Evolutionary conservation across 2,329 filamentous ascomycete species (phyloP).

Genomic region (Penicillium verrucosum): DNA sequence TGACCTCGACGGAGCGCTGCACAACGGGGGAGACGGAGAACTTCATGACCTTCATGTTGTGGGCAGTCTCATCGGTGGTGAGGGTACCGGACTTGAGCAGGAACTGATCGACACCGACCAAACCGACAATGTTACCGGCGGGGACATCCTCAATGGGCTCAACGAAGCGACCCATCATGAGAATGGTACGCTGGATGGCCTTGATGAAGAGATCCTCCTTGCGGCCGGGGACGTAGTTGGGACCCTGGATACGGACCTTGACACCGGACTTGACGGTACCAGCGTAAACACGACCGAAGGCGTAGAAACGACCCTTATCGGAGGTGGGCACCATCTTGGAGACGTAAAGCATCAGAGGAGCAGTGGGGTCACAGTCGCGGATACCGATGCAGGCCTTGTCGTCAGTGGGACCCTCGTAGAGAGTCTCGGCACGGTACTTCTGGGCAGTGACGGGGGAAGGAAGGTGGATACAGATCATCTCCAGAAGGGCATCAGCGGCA

Average conservation of each 20-base stretch:
- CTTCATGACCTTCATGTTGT: constrained; percentile 99
- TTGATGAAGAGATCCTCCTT: constrained; percentile 99
- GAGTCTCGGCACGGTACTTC: constrained; percentile 95
- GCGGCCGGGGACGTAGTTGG: constrained; percentile 96
- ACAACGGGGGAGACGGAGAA: constrained; percentile 99
- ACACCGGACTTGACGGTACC: constrained; percentile 97
- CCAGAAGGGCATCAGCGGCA: constrained; percentile 93
- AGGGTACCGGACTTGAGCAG: constrained; percentile 99
- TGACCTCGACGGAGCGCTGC: constrained; percentile 97
- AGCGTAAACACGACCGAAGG: constrained; percentile 99
- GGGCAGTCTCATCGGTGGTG: constrained; percentile 92
- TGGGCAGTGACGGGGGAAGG: constrained; percentile 94
- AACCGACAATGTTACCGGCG: constrained; percentile 98
- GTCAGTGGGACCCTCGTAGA: constrained; percentile 95
- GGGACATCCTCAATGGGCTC: constrained; percentile 99
- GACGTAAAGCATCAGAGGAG: constrained; percentile 99
- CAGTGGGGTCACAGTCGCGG: constrained; percentile 97
- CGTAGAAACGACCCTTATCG: constrained; percentile 99
- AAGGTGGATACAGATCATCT: constrained; percentile 99
- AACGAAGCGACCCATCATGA: constrained; percentile 99
- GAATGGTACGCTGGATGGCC: constrained; percentile 98
- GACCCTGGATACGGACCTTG: constrained; percentile 99
- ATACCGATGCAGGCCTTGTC: constrained; percentile 93
- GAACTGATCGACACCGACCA: constrained; percentile 99
- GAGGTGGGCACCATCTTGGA: constrained; percentile 99